phyloP scores from a whole-genome alignment of 2,329 filamentous ascomycete species.

The Aureobasidium sp. region DNA sequence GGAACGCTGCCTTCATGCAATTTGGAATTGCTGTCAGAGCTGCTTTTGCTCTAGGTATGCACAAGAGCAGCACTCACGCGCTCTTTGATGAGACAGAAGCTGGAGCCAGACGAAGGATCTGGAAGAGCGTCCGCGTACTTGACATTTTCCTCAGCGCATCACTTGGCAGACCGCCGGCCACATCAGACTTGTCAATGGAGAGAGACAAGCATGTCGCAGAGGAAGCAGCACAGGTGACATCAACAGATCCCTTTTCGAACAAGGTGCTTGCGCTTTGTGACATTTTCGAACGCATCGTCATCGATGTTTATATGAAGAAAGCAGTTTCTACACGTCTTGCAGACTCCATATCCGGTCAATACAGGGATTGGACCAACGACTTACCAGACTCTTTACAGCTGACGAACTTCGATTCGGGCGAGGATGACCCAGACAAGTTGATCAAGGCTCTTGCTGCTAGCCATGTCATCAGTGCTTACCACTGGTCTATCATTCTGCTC shows the following conservation, averaged over 20 bases:
- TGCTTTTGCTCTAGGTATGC: conserved; percentile 58
- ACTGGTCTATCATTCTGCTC: conserved; percentile 60
- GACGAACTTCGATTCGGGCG: neutral
- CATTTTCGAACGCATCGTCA: conserved; percentile 53
- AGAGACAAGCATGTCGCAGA: conserved; percentile 27
- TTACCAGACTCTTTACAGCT: conserved; percentile 35
- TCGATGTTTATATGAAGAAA: conserved; percentile 51
- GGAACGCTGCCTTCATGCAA: conserved; percentile 59
- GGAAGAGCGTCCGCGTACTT: conserved; percentile 59
- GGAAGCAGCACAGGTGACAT: conserved; percentile 10
- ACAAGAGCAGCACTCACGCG: conserved; percentile 31
- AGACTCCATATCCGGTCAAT: conserved; percentile 44
- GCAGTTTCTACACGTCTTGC: conserved; percentile 45
- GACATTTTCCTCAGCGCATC: conserved; percentile 59
- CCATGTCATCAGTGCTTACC: conserved; percentile 58
- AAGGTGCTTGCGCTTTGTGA: conserved; percentile 46
- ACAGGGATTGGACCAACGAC: conserved; percentile 44
- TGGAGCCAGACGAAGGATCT: conserved; percentile 44
- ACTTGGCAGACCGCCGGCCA: conserved; percentile 58
- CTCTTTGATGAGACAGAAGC: conserved; percentile 18
- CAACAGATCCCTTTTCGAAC: conserved; percentile 30
- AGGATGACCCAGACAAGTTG: conserved; percentile 23
- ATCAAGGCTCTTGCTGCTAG: conserved; percentile 49
- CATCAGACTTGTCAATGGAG: conserved; percentile 56
- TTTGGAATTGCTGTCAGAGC: conserved; percentile 58